Conservation (phyloP, 768 basidiomycete species). For the Termitomyces sp. region DNA sequence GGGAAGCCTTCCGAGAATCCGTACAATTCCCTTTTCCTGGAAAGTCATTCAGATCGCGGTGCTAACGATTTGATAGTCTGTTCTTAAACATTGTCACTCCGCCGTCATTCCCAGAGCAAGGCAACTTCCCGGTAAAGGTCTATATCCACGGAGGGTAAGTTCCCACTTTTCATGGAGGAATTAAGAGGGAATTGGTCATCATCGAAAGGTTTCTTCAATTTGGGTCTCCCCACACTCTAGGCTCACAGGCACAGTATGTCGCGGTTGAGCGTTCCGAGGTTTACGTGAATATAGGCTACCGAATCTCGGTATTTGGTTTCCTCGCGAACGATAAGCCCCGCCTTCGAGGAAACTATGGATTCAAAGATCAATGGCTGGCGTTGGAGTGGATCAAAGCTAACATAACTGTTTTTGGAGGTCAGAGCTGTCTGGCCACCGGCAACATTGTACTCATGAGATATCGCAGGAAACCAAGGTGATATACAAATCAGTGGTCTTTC, state of each 20-base stretch:
- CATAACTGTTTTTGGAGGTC: slow-evolving; percentile 65
- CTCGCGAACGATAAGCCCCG: slow-evolving; percentile 58
- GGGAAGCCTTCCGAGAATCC: slow-evolving; percentile 70
- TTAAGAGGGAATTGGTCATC: not conserved
- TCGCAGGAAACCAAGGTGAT: slow-evolving; percentile 50
- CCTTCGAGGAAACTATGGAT: slow-evolving; percentile 72
- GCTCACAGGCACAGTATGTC: slow-evolving; percentile 60
- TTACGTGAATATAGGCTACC: slow-evolving; percentile 74
- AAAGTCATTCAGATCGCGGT: not conserved
- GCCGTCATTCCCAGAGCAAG: slow-evolving; percentile 39
- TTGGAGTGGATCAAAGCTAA: slow-evolving; percentile 69
- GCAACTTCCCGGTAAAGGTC: slow-evolving; percentile 57
- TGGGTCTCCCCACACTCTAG: slow-evolving; percentile 63
- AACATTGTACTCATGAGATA: not conserved
- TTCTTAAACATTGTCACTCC: slow-evolving; percentile 64
- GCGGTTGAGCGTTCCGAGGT: slow-evolving; percentile 61
- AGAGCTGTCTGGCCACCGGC: not conserved
- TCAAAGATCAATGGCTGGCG: slow-evolving; percentile 81
- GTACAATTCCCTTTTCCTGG: slow-evolving; percentile 25
- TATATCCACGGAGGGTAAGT: slow-evolving; percentile 73
- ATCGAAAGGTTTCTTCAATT: slow-evolving; percentile 67
- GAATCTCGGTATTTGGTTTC: slow-evolving; percentile 74
- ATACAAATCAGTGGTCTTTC: slow-evolving; percentile 67
- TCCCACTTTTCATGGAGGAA: not conserved
- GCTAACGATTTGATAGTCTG: slow-evolving; percentile 29